A percentile compares a stretch with the other conserved stretches of the same genome.
Conservation (phyloP, 345 rosid genomes). For the Citropsis articulata region DNA sequence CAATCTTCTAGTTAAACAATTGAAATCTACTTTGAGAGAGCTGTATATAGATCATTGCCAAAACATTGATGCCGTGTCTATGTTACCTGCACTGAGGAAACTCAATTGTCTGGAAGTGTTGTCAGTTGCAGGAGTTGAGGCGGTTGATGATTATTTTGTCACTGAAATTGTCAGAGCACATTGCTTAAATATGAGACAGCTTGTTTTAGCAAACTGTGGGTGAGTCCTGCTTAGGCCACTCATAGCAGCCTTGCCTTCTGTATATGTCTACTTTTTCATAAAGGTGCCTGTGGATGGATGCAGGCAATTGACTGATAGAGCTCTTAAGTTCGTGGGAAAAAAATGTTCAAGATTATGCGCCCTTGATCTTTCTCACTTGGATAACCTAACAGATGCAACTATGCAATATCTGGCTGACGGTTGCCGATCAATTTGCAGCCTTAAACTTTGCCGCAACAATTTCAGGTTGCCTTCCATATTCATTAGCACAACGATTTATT, state of each 20-base stretch:
- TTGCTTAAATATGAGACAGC: slow-evolving; percentile 42
- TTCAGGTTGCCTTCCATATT: slow-evolving; percentile 24
- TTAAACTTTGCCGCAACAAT: slow-evolving; percentile 31
- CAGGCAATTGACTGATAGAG: slow-evolving; percentile 44
- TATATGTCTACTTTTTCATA: neutral
- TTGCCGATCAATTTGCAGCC: slow-evolving; percentile 31
- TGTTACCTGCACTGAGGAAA: slow-evolving; percentile 31
- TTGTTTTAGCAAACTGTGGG: slow-evolving; percentile 23
- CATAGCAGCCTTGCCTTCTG: neutral
- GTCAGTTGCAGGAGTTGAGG: slow-evolving; percentile 37
- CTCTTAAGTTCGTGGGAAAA: slow-evolving; percentile 31
- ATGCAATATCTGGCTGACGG: slow-evolving; percentile 41
- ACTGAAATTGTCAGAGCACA: slow-evolving; percentile 13
- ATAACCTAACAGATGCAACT: slow-evolving; percentile 34
- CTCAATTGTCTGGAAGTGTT: slow-evolving; percentile 33
- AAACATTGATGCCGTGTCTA: slow-evolving; percentile 25
- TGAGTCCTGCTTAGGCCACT: slow-evolving; percentile 9
- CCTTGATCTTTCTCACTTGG: slow-evolving; percentile 43
- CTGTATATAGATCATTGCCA: slow-evolving; percentile 48
- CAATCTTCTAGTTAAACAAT: slow-evolving; percentile 21
- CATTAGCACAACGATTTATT: neutral
- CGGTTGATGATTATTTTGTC: slow-evolving; percentile 32
- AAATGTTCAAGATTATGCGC: slow-evolving; percentile 29
- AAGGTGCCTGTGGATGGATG: slow-evolving; percentile 18
- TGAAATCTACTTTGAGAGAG: slow-evolving; percentile 37